phyloP scores from a whole-genome alignment of 805 yeast genomes.

The Wickerhamiella australiensis region DNA sequence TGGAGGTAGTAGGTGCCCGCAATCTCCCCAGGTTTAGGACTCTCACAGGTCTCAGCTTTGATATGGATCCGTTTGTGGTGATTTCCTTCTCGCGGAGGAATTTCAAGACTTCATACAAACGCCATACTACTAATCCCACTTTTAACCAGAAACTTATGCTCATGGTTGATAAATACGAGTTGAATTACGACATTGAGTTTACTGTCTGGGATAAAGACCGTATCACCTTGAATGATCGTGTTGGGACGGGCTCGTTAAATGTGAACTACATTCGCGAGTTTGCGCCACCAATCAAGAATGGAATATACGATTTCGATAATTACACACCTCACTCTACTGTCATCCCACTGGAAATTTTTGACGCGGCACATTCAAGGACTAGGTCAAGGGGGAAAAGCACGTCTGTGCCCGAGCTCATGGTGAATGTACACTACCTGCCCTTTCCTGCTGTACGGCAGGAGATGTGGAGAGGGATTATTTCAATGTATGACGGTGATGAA shows the following conservation, averaged over 20 bases:
- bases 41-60: constrained; percentile 64
- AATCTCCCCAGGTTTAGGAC: constrained; percentile 70
- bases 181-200: constrained; percentile 52
- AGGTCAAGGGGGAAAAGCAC: constrained; percentile 14
- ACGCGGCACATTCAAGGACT: constrained; percentile 13
- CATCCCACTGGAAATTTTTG: constrained; percentile 17
- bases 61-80: constrained; percentile 94
- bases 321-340: constrained; percentile 15
- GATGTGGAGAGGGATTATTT: constrained; percentile 56
- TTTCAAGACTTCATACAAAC: constrained; percentile 70
- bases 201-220: constrained; percentile 75
- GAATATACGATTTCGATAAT: constrained; percentile 25
- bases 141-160: constrained; percentile 72
- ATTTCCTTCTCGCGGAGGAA: constrained; percentile 82
- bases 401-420: constrained; percentile 43
- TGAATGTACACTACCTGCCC: constrained; percentile 55
- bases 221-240: constrained; percentile 69
- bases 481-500: constrained; percentile 39
- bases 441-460: constrained; percentile 51
- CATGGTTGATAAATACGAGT: constrained; percentile 58
- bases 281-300: constrained; percentile 18
- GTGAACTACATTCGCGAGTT: constrained; percentile 5
- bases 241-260: constrained; percentile 47
- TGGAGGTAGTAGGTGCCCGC: constrained; percentile 62
- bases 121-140: constrained; percentile 71